Evolutionary conservation across 2,329 filamentous ascomycete species (phyloP).

Genomic region (Cercospora zeae-maydis): DNA sequence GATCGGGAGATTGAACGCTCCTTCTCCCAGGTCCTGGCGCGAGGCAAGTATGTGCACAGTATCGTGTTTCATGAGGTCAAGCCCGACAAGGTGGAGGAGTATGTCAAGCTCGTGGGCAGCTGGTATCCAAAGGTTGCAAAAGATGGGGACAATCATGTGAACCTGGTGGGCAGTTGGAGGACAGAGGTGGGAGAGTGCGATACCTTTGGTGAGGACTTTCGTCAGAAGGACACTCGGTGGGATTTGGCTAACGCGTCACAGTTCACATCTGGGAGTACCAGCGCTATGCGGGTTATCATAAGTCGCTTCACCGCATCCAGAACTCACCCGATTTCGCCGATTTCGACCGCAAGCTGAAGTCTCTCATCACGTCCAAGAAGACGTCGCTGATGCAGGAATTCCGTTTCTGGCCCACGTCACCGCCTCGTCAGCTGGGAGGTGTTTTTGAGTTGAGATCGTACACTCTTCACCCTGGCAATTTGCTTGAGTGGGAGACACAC

Average conservation of each 20-base stretch:
- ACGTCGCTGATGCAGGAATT: slow-evolving; percentile 98
- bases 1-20: slow-evolving; percentile 94
- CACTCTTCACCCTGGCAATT: slow-evolving; percentile 89
- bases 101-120: slow-evolving; percentile 78
- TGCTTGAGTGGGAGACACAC: slow-evolving; percentile 98
- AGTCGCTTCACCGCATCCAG: slow-evolving; percentile 80
- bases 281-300: slow-evolving; percentile 92
- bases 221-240: background rate
- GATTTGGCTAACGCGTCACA: slow-evolving; percentile 40
- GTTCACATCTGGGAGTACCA: slow-evolving; percentile 99
- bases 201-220: slow-evolving; percentile 71
- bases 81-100: slow-evolving; percentile 92
- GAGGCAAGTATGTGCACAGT: slow-evolving; percentile 97
- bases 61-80: slow-evolving; percentile 96
- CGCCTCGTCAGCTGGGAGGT: slow-evolving; percentile 83
- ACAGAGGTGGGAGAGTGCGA: slow-evolving; percentile 97
- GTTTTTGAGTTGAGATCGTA: slow-evolving; percentile 96
- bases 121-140: slow-evolving; percentile 92
- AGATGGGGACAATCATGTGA: slow-evolving; percentile 83
- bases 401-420: slow-evolving; percentile 96
- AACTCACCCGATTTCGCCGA: slow-evolving; percentile 76
- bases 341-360: slow-evolving; percentile 81
- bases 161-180: slow-evolving; percentile 95
- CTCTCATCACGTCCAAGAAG: slow-evolving; percentile 77
- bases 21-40: slow-evolving; percentile 89